Evolutionary conservation across 1,139 yeast species (phyloP), one percentile per base, ranked within the genome.

Genomic region (Saccharomyces hybrid): DNA sequence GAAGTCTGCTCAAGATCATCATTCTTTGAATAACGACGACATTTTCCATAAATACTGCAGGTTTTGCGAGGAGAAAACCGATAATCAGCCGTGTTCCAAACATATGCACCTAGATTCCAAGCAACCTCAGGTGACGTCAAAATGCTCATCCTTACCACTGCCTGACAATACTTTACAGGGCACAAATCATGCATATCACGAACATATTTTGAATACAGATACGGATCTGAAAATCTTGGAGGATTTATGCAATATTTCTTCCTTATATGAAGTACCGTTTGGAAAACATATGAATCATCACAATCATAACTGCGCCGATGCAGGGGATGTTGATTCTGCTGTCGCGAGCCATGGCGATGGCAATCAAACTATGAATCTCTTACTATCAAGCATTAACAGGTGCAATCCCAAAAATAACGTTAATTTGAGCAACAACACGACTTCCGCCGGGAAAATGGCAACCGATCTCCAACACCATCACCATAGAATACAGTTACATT

Each of bases 401-500:
- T 38, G 44, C n/a, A 31, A 25, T 11, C 25, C 25, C 11, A 28
- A 23, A 46, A 48, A 29, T 16, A 27, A 50, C 23, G 8, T 19
- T 34, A 38, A 46, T 42, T 8, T 16, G 14, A 14, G 16, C 16
- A 48, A n/a, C 8, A 32, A 19, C n/a, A 29, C 6, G 2, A 23
- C 14, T 14, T 31, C 16, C n/a, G n/a, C n/a, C n/a, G n/a, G n/a
- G n/a, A n/a, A n/a, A n/a, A n/a, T n/a, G n/a, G n/a, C n/a, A 8
- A 48, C 53, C 31, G 60, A 60, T 27, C 65, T 62, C 14, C 54
- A 62, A 14, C 75, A 73, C 54, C 75, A 71, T 50, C 75, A 72
- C 60, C 74, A 72, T 55, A 69, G 65, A 48, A 62, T 71, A 23
- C 73, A 71, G 55, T 57, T 71, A 0, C 75, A 72, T 55, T 63